Conservation (phyloP, 176 grass and related monocot species). For the Carex littledalei region DNA sequence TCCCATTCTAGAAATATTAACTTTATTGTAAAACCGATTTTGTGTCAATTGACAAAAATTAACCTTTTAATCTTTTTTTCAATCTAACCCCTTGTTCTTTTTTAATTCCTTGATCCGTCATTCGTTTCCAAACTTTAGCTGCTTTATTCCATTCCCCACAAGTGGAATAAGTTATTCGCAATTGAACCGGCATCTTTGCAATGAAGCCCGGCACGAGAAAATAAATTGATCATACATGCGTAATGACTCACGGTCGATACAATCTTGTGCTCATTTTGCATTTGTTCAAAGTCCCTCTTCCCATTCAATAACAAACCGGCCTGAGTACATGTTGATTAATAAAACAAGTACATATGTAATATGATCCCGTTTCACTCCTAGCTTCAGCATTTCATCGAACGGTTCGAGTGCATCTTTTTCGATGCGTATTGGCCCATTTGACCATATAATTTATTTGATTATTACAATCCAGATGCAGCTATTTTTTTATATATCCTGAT, state of each 20-base stretch:
- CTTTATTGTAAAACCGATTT: constrained; percentile 50
- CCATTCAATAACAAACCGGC: constrained; percentile 58
- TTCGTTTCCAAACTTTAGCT: constrained; percentile 68
- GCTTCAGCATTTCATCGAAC: constrained; percentile 69
- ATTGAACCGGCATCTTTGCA: constrained; percentile 34
- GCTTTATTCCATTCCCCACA: constrained; percentile 80
- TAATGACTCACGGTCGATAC: constrained; percentile 25
- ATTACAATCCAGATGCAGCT: neutral
- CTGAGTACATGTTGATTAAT: constrained; percentile 54
- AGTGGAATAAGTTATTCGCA: constrained; percentile 81
- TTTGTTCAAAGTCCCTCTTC: constrained; percentile 60
- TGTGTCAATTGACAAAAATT: constrained; percentile 40
- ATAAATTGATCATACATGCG: constrained; percentile 86
- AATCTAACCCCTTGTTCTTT: constrained; percentile 86
- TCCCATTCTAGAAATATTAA: neutral
- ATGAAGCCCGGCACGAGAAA: constrained; percentile 61
- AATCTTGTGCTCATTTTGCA: no score
- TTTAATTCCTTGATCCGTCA: constrained; percentile 62
- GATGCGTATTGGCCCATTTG: constrained; percentile 48
- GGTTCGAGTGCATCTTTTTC: constrained; percentile 50
- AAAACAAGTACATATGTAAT: constrained; percentile 78
- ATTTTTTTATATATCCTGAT: constrained; percentile 15
- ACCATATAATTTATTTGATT: constrained; percentile 29
- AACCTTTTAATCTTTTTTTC: constrained; percentile 62
- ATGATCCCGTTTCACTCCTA: constrained; percentile 52